Conservation (phyloP, 2,329 filamentous ascomycete species). For the Scedosporium minutisporum region DNA sequence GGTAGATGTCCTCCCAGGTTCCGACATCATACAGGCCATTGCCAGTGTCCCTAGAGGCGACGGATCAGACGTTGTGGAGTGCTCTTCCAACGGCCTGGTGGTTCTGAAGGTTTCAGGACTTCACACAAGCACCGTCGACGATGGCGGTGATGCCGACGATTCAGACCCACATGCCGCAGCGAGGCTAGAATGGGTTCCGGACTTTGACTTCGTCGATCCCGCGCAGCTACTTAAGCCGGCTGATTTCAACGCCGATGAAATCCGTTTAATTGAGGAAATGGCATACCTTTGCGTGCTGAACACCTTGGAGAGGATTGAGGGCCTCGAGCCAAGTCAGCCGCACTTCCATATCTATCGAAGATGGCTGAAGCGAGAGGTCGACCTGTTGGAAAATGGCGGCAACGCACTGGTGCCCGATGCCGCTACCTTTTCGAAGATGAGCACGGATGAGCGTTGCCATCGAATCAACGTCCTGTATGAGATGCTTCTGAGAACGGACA, state of each 20-base stretch:
- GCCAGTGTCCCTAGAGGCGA: background rate
- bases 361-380: conserved; percentile 18
- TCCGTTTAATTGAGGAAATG: conserved; percentile 17
- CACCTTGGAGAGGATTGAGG: conserved; percentile 12
- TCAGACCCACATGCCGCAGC: conserved; percentile 18
- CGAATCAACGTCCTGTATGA: conserved; percentile 10
- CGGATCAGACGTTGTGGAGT: conserved; percentile 11
- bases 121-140: conserved; percentile 15
- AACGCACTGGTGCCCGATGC: background rate
- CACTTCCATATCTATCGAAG: conserved; percentile 18
- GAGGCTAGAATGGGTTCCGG: conserved; percentile 19
- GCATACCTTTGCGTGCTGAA: conserved; percentile 18
- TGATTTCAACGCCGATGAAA: conserved; percentile 7
- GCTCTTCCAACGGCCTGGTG: conserved; percentile 11
- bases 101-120: conserved; percentile 13
- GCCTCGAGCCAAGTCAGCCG: conserved; percentile 12
- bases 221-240: conserved; percentile 14
- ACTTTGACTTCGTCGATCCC: conserved; percentile 20
- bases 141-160: conserved; percentile 10
- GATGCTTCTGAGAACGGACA: conserved; percentile 10
- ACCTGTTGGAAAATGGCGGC: conserved; percentile 4
- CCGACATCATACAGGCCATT: conserved; percentile 11
- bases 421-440: background rate
- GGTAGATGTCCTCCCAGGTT: conserved; percentile 10
- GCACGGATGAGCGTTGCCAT: background rate